These are phyloP conservation scores for Carex cristatella DNA, from an alignment of 176 grass and related monocot species.

Conservation along the genomic window DNA sequence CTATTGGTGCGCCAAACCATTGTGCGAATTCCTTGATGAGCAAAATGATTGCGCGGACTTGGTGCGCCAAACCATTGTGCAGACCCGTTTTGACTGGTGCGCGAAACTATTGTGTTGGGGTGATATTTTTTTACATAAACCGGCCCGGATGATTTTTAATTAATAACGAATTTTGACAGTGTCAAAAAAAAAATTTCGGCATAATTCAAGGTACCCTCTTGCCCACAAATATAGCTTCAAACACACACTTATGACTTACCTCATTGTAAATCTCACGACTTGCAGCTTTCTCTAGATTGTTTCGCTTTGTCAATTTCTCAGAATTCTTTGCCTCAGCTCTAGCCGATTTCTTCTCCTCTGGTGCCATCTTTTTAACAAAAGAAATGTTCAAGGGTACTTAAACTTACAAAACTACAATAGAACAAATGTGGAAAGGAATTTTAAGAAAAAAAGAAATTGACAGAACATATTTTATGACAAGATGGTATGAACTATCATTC, in stretches of 20 bases:
- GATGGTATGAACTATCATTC: not conserved
- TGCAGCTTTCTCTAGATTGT: conserved; percentile 53
- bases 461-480: not conserved
- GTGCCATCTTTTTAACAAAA: conserved; percentile 39
- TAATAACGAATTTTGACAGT: too few relatives aligned
- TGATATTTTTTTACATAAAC: too few relatives aligned
- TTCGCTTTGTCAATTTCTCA: conserved; percentile 54
- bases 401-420: not conserved
- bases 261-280: conserved; percentile 56
- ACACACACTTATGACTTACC: conserved; percentile 25
- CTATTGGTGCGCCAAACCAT: too few relatives aligned
- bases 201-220: not conserved
- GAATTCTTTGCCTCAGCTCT: conserved; percentile 51
- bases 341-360: conserved; percentile 66
- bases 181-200: too few relatives aligned
- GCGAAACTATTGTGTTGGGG: too few relatives aligned
- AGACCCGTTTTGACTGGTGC: too few relatives aligned
- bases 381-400: not conserved
- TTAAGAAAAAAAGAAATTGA: not conserved
- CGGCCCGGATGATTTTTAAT: too few relatives aligned
- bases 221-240: not conserved
- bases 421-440: not conserved
- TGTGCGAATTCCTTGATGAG: too few relatives aligned
- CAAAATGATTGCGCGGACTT: too few relatives aligned
- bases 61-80: too few relatives aligned